These are phyloP conservation scores for Penicillium sp. DNA, from an alignment of 2,329 filamentous ascomycete genomes.

Conservation along the genomic window DNA sequence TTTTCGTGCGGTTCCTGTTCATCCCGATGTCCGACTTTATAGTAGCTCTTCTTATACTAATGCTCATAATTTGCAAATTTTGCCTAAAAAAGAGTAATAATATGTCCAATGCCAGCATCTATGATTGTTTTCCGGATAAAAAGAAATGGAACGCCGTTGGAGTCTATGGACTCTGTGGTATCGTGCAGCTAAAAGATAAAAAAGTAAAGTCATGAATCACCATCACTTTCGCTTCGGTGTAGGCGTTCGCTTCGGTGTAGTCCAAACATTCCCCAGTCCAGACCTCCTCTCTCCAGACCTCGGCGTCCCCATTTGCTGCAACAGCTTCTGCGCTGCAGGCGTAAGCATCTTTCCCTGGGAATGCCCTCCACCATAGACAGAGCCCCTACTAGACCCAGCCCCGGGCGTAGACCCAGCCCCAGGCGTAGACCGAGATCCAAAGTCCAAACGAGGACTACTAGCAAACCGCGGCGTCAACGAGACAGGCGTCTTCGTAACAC, in stretches of 20 bases:
- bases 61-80: neutral
- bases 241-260: conserved; percentile 1
- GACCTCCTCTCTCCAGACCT: conserved; percentile 17
- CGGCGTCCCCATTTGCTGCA: conserved; percentile 35
- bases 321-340: conserved; percentile 44
- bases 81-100: neutral
- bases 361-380: conserved; percentile 12
- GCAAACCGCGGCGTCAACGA: conserved; percentile 36
- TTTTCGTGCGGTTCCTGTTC: conserved; percentile 20
- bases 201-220: neutral
- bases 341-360: conserved; percentile 38
- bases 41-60: neutral
- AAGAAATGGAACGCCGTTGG: neutral
- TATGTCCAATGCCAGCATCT: neutral
- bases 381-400: conserved; percentile 5
- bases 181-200: conserved; percentile 13
- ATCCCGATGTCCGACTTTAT: conserved; percentile 6
- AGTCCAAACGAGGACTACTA: conserved; percentile 40
- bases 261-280: conserved; percentile 20
- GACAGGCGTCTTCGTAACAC: conserved; percentile 54
- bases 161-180: conserved; percentile 11
- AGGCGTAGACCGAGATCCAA: conserved; percentile 22
- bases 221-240: conserved; percentile 17
- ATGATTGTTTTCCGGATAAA: neutral
- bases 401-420: conserved; percentile 17